phyloP scores from a whole-genome alignment of 768 basidiomycete genomes.

The Termitomyces eurrhizus region DNA sequence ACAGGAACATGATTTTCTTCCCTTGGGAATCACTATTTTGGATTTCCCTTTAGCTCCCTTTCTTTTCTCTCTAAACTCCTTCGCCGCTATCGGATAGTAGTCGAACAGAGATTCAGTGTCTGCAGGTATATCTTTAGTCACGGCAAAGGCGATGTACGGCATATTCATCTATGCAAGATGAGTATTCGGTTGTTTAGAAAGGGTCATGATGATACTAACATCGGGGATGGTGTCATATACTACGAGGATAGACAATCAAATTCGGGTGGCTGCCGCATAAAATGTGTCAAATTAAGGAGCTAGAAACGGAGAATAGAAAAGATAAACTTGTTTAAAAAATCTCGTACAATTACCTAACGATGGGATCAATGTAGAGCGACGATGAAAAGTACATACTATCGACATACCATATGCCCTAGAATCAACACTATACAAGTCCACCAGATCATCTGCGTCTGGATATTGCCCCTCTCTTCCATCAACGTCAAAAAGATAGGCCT shows the following conservation, averaged over 20 bases:
- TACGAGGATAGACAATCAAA: slow-evolving; percentile 49
- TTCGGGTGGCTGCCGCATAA: slow-evolving; percentile 59
- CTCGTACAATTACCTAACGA: slow-evolving; percentile 69
- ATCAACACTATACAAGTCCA: slow-evolving; percentile 51
- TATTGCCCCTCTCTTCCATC: slow-evolving; percentile 48
- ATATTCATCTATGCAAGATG: slow-evolving; percentile 36
- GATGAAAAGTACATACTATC: not conserved
- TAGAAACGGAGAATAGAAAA: not conserved
- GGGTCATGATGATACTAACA: slow-evolving; percentile 28
- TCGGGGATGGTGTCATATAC: slow-evolving; percentile 59
- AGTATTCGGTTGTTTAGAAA: not conserved
- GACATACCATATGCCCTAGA: slow-evolving; percentile 45
- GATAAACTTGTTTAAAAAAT: slow-evolving; percentile 57
- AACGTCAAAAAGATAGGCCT: slow-evolving; percentile 58
- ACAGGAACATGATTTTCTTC: slow-evolving; percentile 34
- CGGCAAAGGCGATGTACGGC: slow-evolving; percentile 61
- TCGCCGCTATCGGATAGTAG: slow-evolving; percentile 47
- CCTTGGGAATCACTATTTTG: slow-evolving; percentile 23
- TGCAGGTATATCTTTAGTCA: slow-evolving; percentile 42
- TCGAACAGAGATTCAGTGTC: slow-evolving; percentile 60
- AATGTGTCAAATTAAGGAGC: not conserved
- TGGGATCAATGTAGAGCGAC: not conserved
- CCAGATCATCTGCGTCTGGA: slow-evolving; percentile 25
- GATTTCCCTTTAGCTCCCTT: slow-evolving; percentile 20
- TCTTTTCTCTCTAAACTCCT: slow-evolving; percentile 2